Evolutionary conservation across 805 yeast genomes (phyloP).

Genomic region (Candida chauliodis): DNA sequence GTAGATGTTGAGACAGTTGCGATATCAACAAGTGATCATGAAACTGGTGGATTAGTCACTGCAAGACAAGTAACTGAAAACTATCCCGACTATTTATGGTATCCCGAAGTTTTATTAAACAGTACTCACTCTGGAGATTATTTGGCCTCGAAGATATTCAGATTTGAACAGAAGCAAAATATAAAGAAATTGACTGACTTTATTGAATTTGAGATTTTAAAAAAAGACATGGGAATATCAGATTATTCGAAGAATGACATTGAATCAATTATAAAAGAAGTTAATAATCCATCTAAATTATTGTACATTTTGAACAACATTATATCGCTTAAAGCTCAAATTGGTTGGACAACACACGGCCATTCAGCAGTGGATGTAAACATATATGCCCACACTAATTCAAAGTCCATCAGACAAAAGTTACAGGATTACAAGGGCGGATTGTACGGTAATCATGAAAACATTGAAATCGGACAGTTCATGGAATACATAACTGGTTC

Average conservation of each 20-base stretch:
- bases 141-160: constrained; percentile 45
- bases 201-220: constrained; percentile 52
- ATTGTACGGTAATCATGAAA: constrained; percentile 79
- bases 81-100: constrained; percentile 89
- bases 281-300: constrained; percentile 32
- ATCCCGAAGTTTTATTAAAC: constrained; percentile 68
- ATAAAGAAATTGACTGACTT: constrained; percentile 34
- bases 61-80: constrained; percentile 67
- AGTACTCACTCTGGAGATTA: constrained; percentile 78
- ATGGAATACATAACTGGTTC: constrained; percentile 54
- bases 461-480: constrained; percentile 77
- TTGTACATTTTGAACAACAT: constrained; percentile 60
- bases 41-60: constrained; percentile 90
- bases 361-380: constrained; percentile 96
- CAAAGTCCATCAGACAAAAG: constrained; percentile 37
- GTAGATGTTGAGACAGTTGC: constrained; percentile 74
- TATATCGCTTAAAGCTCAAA: constrained; percentile 76
- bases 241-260: constrained; percentile 56
- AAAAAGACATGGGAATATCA: constrained; percentile 61
- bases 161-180: constrained; percentile 23
- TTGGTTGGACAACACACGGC: constrained; percentile 97
- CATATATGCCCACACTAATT: constrained; percentile 76
- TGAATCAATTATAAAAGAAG: constrained; percentile 15
- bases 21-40: constrained; percentile 88
- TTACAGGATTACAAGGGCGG: constrained; percentile 33